Conservation (phyloP, 2,329 filamentous ascomycete genomes). For the Claviceps monticola region DNA sequence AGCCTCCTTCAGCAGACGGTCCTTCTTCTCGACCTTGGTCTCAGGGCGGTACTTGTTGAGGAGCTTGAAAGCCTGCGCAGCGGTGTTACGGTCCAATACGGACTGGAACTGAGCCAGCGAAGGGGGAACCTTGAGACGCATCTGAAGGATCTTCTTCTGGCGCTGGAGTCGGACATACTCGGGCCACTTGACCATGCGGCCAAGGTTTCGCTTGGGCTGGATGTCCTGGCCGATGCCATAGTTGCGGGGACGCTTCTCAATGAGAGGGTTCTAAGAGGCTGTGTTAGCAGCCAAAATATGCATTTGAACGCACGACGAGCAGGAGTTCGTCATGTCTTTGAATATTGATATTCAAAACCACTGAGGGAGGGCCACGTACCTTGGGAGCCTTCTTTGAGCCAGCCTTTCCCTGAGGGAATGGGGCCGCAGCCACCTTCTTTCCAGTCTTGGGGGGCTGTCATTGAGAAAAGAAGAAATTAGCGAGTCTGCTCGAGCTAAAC, state of each 20-base stretch:
- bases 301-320: not conserved
- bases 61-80: conserved; percentile 95
- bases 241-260: conserved; percentile 97
- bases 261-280: conserved; percentile 73
- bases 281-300: not conserved
- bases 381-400: conserved; percentile 87
- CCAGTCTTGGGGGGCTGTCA: conserved; percentile 98
- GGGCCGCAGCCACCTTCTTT: conserved; percentile 96
- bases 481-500: conserved; percentile 61
- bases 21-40: conserved; percentile 99
- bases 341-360: too few species aligned
- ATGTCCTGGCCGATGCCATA: conserved; percentile 98
- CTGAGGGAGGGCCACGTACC: conserved; percentile 45
- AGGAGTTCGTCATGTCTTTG: too few species aligned
- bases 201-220: conserved; percentile 89
- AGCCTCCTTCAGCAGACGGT: conserved; percentile 95
- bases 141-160: conserved; percentile 86
- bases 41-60: conserved; percentile 99
- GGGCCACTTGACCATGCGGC: conserved; percentile 98
- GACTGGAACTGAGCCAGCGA: conserved; percentile 96
- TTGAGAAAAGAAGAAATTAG: conserved; percentile 99
- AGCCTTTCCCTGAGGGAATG: conserved; percentile 91
- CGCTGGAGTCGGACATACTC: conserved; percentile 98
- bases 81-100: conserved; percentile 92
- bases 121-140: conserved; percentile 97